These are phyloP conservation scores for Pueraria montana DNA, from an alignment of 306 rosid genomes.

Conservation along the genomic window DNA sequence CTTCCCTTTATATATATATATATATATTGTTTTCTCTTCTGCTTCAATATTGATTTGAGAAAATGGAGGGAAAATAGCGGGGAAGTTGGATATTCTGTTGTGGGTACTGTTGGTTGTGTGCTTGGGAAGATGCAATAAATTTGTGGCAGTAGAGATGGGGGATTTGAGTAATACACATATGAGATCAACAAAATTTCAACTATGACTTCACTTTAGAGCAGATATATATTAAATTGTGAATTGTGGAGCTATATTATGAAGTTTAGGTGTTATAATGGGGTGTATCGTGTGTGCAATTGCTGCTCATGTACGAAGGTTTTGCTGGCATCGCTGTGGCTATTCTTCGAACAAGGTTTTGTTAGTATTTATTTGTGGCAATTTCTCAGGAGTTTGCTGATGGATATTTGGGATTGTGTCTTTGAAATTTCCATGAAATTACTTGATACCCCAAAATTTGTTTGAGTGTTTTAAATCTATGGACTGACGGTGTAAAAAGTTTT, in stretches of 20 bases:
- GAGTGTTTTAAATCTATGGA: background rate
- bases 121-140: background rate
- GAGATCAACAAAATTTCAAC: background rate
- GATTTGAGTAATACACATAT: background rate
- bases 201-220: conserved; percentile 2
- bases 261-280: conserved; percentile 4
- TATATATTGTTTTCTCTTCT: background rate
- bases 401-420: background rate
- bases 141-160: background rate
- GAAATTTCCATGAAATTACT: conserved; percentile 5
- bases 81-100: background rate
- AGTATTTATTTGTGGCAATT: conserved; percentile 4
- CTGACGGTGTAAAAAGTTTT: no score
- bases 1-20: background rate
- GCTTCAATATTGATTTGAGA: background rate
- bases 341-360: conserved; percentile 2
- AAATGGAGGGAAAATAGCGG: background rate
- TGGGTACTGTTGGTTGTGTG: no score
- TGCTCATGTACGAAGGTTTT: background rate
- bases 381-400: background rate
- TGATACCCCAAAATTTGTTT: background rate
- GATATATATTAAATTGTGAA: background rate
- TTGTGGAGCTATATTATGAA: conserved; percentile 12
- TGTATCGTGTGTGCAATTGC: background rate
- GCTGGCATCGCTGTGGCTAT: background rate